Percentiles rank a stretch among this genome's conserved stretches.
These are phyloP conservation scores for Hagleromyces aurorensis DNA, from an alignment of 805 yeast species.

Conservation along the genomic window DNA sequence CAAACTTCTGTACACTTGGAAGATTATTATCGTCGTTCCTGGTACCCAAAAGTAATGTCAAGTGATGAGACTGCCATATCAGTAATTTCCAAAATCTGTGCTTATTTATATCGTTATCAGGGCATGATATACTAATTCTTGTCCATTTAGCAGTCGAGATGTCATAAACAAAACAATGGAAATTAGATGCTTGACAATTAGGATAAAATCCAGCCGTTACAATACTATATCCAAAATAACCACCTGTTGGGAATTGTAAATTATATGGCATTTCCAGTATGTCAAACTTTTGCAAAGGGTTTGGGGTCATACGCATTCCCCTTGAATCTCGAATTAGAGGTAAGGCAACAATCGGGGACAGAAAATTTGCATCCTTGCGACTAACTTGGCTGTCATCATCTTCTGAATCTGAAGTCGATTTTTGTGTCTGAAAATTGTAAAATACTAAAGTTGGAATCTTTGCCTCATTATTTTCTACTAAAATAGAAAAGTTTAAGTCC, in stretches of 20 bases:
- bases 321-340: slow-evolving; percentile 29
- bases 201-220: slow-evolving; percentile 54
- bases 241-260: slow-evolving; percentile 51
- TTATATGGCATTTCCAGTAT: slow-evolving; percentile 27
- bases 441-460: slow-evolving; percentile 24
- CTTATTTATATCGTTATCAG: slow-evolving; percentile 44
- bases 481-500: slow-evolving; percentile 20
- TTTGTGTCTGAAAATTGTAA: slow-evolving; percentile 12
- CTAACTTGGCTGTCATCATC: not conserved
- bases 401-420: slow-evolving; percentile 13
- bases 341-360: slow-evolving; percentile 29
- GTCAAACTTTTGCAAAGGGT: slow-evolving; percentile 15
- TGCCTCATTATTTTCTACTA: slow-evolving; percentile 25
- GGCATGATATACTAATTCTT: slow-evolving; percentile 44
- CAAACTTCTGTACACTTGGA: slow-evolving; percentile 38
- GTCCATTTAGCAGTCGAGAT: slow-evolving; percentile 46
- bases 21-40: slow-evolving; percentile 17
- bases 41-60: slow-evolving; percentile 53
- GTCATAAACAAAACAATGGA: slow-evolving; percentile 28
- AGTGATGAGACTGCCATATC: slow-evolving; percentile 75
- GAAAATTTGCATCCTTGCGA: slow-evolving; percentile 2
- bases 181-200: slow-evolving; percentile 26
- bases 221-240: slow-evolving; percentile 57
- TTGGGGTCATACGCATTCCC: slow-evolving; percentile 27
- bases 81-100: slow-evolving; percentile 62